A percentile compares a stretch with the other conserved stretches of the same genome.
Evolutionary conservation across 2,329 filamentous ascomycete genomes (phyloP).

Genomic region (Alternaria dauci): DNA sequence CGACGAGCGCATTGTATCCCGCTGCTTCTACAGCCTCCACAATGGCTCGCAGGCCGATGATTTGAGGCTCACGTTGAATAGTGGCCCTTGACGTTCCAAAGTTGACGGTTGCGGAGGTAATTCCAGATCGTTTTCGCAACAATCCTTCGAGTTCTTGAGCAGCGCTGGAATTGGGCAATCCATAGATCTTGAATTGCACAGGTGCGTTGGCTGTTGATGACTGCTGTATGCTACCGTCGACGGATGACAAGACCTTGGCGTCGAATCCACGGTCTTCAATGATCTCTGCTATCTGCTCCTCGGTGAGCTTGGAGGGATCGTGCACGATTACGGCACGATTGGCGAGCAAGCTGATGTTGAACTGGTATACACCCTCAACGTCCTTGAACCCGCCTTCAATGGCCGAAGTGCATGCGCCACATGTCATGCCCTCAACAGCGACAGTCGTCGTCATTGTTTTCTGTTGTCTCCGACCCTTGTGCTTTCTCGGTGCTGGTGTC

Average conservation of each 20-base stretch:
- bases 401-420: slow-evolving; percentile 92
- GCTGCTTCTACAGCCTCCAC: slow-evolving; percentile 83
- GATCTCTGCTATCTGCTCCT: slow-evolving; percentile 78
- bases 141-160: slow-evolving; percentile 75
- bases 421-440: slow-evolving; percentile 95
- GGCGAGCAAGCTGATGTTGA: slow-evolving; percentile 93
- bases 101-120: slow-evolving; percentile 77
- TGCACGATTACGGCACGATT: slow-evolving; percentile 91
- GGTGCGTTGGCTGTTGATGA: slow-evolving; percentile 66
- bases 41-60: slow-evolving; percentile 80
- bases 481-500: slow-evolving; percentile 39
- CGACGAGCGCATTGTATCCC: slow-evolving; percentile 87
- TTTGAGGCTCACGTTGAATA: slow-evolving; percentile 74
- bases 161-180: slow-evolving; percentile 74
- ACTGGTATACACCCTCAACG: slow-evolving; percentile 80
- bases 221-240: slow-evolving; percentile 64
- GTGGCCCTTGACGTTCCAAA: slow-evolving; percentile 77
- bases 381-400: slow-evolving; percentile 83
- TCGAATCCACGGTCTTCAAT: slow-evolving; percentile 94
- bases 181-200: slow-evolving; percentile 85
- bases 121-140: slow-evolving; percentile 71
- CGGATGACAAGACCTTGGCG: slow-evolving; percentile 80
- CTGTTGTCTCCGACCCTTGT: slow-evolving; percentile 51
- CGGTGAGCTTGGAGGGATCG: slow-evolving; percentile 73
- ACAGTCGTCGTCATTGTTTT: slow-evolving; percentile 77